Evolutionary conservation across 352 stramenopile species (phyloP).

Genomic region (Phytophthora uliginosa): DNA sequence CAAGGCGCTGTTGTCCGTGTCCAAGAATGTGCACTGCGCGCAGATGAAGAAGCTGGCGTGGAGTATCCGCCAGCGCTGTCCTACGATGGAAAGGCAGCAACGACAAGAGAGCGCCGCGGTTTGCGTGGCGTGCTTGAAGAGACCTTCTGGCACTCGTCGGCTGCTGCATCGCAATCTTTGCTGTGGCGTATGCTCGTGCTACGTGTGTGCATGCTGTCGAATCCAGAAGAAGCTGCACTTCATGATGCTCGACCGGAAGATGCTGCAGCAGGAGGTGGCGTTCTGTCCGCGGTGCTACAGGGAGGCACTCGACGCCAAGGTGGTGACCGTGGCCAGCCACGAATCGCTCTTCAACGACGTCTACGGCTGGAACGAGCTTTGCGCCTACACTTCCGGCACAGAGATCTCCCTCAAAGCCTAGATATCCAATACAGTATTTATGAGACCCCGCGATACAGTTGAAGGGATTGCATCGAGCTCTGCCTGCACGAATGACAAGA

Average conservation of each 20-base stretch:
- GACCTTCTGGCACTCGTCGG: constrained; percentile 20
- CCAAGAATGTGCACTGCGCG: constrained; percentile 39
- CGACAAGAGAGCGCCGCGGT: constrained; percentile 12
- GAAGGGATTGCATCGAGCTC: not conserved
- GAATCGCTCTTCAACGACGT: constrained; percentile 37
- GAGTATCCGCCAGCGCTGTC: constrained; percentile 32
- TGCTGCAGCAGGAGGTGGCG: constrained; percentile 32
- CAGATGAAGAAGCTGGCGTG: constrained; percentile 50
- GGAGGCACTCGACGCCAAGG: constrained; percentile 23
- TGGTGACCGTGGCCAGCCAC: constrained; percentile 19
- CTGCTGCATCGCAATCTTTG: constrained; percentile 28
- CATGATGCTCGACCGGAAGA: constrained; percentile 31
- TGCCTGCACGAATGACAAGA: not conserved
- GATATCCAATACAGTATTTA: constrained; percentile 9
- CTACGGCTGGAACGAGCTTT: constrained; percentile 37
- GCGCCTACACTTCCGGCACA: constrained; percentile 32
- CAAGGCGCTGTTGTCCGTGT: constrained; percentile 35
- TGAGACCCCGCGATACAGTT: constrained; percentile 3
- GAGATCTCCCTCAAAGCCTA: constrained; percentile 33
- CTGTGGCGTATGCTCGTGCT: constrained; percentile 28
- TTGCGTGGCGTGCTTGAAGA: constrained; percentile 36
- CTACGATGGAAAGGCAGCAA: constrained; percentile 18
- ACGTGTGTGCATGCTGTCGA: constrained; percentile 34
- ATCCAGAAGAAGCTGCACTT: constrained; percentile 39
- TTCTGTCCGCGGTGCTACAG: constrained; percentile 34